Evolutionary conservation across 2,329 filamentous ascomycete genomes (phyloP), one percentile per base, ranked within the genome.

Genomic region (Aspergillus felis): DNA sequence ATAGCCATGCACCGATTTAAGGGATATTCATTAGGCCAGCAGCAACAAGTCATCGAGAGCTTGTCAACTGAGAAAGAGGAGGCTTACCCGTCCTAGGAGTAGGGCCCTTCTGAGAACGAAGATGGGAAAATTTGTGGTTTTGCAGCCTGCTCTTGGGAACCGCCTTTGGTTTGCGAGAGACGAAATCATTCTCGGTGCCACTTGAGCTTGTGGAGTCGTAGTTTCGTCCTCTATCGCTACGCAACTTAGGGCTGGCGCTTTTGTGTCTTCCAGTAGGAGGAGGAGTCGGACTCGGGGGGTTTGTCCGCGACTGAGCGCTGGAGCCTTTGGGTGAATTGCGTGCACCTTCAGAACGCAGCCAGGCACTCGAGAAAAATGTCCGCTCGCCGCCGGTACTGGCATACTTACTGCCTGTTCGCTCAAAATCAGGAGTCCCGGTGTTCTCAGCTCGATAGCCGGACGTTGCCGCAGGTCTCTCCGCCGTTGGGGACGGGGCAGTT

Each of bases 391-490:
- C 76, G 29, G 76, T 70, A 3, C 76, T 77, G 14, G 81, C 78
- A 67, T 87, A 87, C 47, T 79, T 80, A 24, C 81, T 82, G 50
- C 83, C 78, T 7, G 75, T 71, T 46, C 84, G 78, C 78, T 83
- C 51, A 71, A 76, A 67, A 70, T 83, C 63, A 63, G 78, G 59
- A 57, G 74, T 59, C 28, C 55, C 54, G 20, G 56, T 49, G n/a
- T 52, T 52, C 14, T 78, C 59, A 62, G 71, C 47, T 61, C 61
- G 66, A 29, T 64, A 66, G 22, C 62, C 61, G 22, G 62, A 68
- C 49, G 67, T 61, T 20, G 78, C 69, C 61, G 77, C 71, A 28
- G 75, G 71, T 60, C 77, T 74, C 57, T 74, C 75, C 24, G 73
- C 68, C 27, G 76, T 77, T 22, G 77, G 76, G 2, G 76, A 70